Evolutionary conservation across 345 rosid species (phyloP).

Genomic region (Populus nigra): DNA sequence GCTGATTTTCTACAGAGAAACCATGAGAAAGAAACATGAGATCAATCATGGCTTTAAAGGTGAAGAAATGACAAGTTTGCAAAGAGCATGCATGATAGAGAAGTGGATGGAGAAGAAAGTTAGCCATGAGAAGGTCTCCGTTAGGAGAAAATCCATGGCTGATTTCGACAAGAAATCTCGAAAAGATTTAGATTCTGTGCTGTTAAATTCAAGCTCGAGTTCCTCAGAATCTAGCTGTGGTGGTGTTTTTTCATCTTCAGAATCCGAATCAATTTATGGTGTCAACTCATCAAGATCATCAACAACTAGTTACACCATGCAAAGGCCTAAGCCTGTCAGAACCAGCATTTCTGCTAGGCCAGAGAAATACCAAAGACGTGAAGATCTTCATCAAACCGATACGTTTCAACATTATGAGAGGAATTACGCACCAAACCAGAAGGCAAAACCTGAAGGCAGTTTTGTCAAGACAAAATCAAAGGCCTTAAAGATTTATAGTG

Average conservation of each 20-base stretch:
- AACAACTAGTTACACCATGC: conserved; percentile 7
- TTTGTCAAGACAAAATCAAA: conserved; percentile 28
- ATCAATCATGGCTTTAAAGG: not conserved
- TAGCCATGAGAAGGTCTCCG: conserved; percentile 13
- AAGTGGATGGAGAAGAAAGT: conserved; percentile 52
- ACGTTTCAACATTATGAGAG: not conserved
- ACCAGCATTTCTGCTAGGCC: conserved; percentile 14
- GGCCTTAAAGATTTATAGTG: conserved; percentile 32
- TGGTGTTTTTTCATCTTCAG: conserved; percentile 28
- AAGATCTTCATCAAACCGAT: not conserved
- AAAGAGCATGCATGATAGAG: conserved; percentile 39
- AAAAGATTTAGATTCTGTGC: conserved; percentile 13
- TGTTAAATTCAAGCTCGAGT: conserved; percentile 23
- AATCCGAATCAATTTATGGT: conserved; percentile 20
- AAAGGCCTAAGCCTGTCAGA: conserved; percentile 22
- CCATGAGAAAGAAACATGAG: conserved; percentile 18
- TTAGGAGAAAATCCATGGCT: conserved; percentile 15
- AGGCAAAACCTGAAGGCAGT: conserved; percentile 18
- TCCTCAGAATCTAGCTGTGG: conserved; percentile 27
- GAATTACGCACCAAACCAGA: conserved; percentile 2
- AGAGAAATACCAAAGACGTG: not conserved
- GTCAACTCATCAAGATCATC: conserved; percentile 17
- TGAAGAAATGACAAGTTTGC: conserved; percentile 9
- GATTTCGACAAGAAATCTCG: conserved; percentile 5
- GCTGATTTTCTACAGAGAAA: conserved; percentile 15